A percentile compares a stretch with the other conserved stretches of the same genome.
Conservation (phyloP, 805 yeast genomes). For the Hemisphaericaspora nanyangensis region DNA sequence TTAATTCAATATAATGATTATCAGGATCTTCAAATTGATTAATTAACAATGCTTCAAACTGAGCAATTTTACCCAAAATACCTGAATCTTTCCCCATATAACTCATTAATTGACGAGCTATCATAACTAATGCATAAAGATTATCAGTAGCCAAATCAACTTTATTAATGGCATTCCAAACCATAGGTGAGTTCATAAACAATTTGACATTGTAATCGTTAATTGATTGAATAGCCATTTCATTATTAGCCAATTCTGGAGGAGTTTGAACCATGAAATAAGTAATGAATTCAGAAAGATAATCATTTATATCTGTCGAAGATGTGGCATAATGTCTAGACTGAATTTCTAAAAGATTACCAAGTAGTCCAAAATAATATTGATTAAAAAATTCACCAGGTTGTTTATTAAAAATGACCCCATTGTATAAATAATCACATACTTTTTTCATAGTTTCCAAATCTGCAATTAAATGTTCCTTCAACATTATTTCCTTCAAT, state of each 20-base stretch:
- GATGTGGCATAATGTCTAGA: slow-evolving; percentile 18
- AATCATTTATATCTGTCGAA: slow-evolving; percentile 22
- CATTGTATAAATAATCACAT: slow-evolving; percentile 26
- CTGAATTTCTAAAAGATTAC: slow-evolving; percentile 34
- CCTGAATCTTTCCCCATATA: slow-evolving; percentile 7
- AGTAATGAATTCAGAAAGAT: slow-evolving; percentile 25
- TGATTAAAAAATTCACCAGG: slow-evolving; percentile 14
- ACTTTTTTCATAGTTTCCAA: slow-evolving; percentile 25
- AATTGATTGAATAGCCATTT: slow-evolving; percentile 5
- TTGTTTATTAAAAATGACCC: slow-evolving; percentile 15
- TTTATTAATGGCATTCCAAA: slow-evolving; percentile 21
- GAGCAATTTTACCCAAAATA: slow-evolving; percentile 15
- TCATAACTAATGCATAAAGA: slow-evolving; percentile 25
- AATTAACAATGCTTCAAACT: slow-evolving; percentile 27
- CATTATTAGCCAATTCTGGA: slow-evolving; percentile 4
- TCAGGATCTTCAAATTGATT: slow-evolving; percentile 38
- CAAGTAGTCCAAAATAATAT: slow-evolving; percentile 28
- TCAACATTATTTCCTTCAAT: slow-evolving; percentile 31
- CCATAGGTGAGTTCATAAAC: slow-evolving; percentile 27
- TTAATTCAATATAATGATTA: slow-evolving; percentile 31
- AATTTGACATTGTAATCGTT: slow-evolving; percentile 13
- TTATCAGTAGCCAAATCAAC: slow-evolving; percentile 28
- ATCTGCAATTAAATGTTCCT: slow-evolving; percentile 26
- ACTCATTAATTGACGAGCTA: slow-evolving; percentile 20
- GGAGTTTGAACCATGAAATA: slow-evolving; percentile 16